A percentile compares a stretch with the other conserved stretches of the same genome.
Evolutionary conservation across 2,329 filamentous ascomycete genomes (phyloP).

Genomic region (Colletotrichum sp.): DNA sequence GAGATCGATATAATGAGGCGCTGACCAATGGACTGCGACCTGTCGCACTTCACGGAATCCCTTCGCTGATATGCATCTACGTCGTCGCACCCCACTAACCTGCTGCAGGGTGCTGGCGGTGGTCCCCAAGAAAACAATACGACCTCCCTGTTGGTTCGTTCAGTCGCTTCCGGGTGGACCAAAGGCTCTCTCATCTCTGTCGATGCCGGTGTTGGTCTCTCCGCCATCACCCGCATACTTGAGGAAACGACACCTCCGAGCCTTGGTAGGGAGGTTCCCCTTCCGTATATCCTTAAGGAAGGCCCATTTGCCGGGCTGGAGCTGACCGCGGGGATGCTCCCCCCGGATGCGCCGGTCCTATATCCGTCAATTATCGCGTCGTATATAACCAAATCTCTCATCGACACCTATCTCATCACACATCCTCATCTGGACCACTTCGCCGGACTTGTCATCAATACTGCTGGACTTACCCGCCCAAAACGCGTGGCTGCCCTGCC

Average conservation of each 20-base stretch:
- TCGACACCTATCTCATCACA: constrained; percentile 91
- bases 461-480: constrained; percentile 80
- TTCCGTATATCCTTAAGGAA: constrained; percentile 61
- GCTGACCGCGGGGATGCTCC: constrained; percentile 52
- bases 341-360: constrained; percentile 57
- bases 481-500: constrained; percentile 89
- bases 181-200: constrained; percentile 88
- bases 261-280: constrained; percentile 38
- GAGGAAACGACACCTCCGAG: constrained; percentile 53
- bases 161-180: constrained; percentile 78
- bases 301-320: constrained; percentile 84
- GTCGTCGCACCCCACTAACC: background rate
- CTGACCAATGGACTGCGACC: background rate
- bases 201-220: constrained; percentile 89
- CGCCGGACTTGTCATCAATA: constrained; percentile 90
- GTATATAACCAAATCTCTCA: constrained; percentile 77
- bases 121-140: constrained; percentile 90
- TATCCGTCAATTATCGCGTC: constrained; percentile 72
- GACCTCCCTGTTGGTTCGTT: constrained; percentile 88
- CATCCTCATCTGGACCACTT: constrained; percentile 98
- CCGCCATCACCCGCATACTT: constrained; percentile 82
- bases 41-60: background rate
- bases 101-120: constrained; percentile 78
- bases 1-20: background rate
- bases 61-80: background rate